These are phyloP conservation scores for Cercospora sp. DNA, from an alignment of 2,329 filamentous ascomycete species.

Conservation along the genomic window DNA sequence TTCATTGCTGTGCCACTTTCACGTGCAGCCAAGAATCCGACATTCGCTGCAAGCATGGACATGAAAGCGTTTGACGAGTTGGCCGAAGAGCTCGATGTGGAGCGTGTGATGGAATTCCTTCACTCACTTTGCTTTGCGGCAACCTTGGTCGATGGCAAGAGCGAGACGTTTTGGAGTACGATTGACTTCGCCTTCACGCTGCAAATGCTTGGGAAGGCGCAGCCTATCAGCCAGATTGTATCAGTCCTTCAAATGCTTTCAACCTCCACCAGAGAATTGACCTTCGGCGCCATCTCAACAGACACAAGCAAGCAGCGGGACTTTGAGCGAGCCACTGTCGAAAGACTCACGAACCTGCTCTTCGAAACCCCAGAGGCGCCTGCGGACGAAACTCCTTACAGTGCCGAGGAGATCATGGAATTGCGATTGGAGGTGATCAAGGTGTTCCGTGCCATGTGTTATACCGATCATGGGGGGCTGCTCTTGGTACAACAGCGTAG, in stretches of 20 bases:
- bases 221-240: conserved; percentile 63
- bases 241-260: conserved; percentile 65
- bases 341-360: conserved; percentile 63
- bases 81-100: conserved; percentile 63
- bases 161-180: conserved; percentile 63
- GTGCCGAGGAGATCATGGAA: conserved; percentile 44
- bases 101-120: conserved; percentile 65
- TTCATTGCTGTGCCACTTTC: conserved; percentile 55
- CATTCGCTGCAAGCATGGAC: conserved; percentile 29
- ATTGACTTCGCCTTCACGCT: conserved; percentile 67
- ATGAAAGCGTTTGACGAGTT: conserved; percentile 43
- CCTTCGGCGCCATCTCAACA: conserved; percentile 65
- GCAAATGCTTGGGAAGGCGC: conserved; percentile 66
- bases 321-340: conserved; percentile 54
- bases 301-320: conserved; percentile 42
- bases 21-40: conserved; percentile 39
- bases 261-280: conserved; percentile 63
- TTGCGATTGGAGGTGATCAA: conserved; percentile 50
- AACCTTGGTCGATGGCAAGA: conserved; percentile 44
- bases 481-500: conserved; percentile 68
- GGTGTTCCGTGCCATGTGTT: conserved; percentile 58
- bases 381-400: conserved; percentile 46
- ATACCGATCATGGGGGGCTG: conserved; percentile 61
- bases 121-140: conserved; percentile 60
- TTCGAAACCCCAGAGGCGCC: conserved; percentile 53